Percentiles rank a stretch among this genome's conserved stretches.
Conservation (phyloP, 2,329 filamentous ascomycete genomes). For the Cucurbitaria berberidis region DNA sequence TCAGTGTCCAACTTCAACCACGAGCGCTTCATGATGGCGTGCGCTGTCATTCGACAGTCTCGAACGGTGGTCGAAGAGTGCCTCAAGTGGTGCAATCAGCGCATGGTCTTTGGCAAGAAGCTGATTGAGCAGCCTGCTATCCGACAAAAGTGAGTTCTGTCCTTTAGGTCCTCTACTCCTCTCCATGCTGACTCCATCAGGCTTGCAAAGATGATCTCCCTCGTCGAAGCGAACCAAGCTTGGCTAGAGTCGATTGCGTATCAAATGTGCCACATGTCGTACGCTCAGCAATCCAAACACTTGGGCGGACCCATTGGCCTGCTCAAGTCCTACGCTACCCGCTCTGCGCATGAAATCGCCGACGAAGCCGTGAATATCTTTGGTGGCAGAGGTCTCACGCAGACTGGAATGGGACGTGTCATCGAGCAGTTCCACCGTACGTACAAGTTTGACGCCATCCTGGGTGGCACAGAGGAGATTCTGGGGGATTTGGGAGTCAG, state of each 20-base stretch:
- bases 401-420: constrained; percentile 80
- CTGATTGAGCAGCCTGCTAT: constrained; percentile 85
- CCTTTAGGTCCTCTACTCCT: too few species aligned
- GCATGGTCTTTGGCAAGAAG: constrained; percentile 81
- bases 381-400: constrained; percentile 79
- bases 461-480: constrained; percentile 85
- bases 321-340: constrained; percentile 78
- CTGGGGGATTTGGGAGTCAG: constrained; percentile 80
- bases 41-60: constrained; percentile 67
- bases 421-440: constrained; percentile 86
- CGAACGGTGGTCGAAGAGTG: constrained; percentile 80
- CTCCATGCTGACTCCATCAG: constrained; percentile 44
- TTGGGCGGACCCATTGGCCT: constrained; percentile 82
- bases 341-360: constrained; percentile 80
- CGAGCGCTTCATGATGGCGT: constrained; percentile 78
- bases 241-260: constrained; percentile 86
- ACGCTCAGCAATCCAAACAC: constrained; percentile 74
- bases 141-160: constrained; percentile 67
- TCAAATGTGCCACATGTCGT: constrained; percentile 87
- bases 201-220: constrained; percentile 85
- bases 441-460: constrained; percentile 71
- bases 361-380: constrained; percentile 87
- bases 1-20: constrained; percentile 84
- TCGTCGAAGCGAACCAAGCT: constrained; percentile 80
- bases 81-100: constrained; percentile 87